phyloP scores from a whole-genome alignment of 1,284 basidiomycete species.

The Pulchroboletus neoregius region DNA sequence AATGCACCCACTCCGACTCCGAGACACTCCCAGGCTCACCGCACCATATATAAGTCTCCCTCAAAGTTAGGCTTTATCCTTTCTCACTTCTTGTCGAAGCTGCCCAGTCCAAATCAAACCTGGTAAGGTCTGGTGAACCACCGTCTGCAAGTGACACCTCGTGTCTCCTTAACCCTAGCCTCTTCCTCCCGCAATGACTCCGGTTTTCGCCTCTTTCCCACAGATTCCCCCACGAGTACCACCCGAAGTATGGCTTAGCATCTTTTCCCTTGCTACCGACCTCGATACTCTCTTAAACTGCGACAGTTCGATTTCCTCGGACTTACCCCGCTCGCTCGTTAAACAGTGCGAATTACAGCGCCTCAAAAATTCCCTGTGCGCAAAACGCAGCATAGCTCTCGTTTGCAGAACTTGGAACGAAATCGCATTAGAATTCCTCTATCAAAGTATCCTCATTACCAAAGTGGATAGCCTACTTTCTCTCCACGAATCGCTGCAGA shows the following conservation, averaged over 20 bases:
- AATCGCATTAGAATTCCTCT: slow-evolving; percentile 24
- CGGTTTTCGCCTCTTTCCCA: not conserved
- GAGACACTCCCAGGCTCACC: slow-evolving; percentile 18
- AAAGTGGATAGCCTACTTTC: slow-evolving; percentile 16
- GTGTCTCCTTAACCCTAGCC: not conserved
- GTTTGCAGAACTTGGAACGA: slow-evolving; percentile 28
- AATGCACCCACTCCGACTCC: not conserved
- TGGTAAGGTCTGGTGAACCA: not conserved
- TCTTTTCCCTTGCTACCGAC: slow-evolving; percentile 25
- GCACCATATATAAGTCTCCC: slow-evolving; percentile 12
- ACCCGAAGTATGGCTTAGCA: slow-evolving; percentile 31
- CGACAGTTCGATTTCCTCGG: slow-evolving; percentile 10
- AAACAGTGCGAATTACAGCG: slow-evolving; percentile 16
- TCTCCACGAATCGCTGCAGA: slow-evolving; percentile 17
- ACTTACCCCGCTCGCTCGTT: slow-evolving; percentile 20
- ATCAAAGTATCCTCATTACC: slow-evolving; percentile 26
- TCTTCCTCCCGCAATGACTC: slow-evolving; percentile 14
- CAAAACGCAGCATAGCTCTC: slow-evolving; percentile 23
- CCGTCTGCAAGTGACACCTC: not conserved
- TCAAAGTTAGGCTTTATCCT: not conserved
- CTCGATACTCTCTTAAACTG: slow-evolving; percentile 11
- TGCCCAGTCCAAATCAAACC: not conserved
- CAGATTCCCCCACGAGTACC: slow-evolving; percentile 14
- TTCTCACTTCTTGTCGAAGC: slow-evolving; percentile 6
- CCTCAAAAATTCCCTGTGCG: slow-evolving; percentile 23